These are phyloP conservation scores for Aspergillus intermedius DNA, from an alignment of 2,329 filamentous ascomycete species.

Conservation along the genomic window DNA sequence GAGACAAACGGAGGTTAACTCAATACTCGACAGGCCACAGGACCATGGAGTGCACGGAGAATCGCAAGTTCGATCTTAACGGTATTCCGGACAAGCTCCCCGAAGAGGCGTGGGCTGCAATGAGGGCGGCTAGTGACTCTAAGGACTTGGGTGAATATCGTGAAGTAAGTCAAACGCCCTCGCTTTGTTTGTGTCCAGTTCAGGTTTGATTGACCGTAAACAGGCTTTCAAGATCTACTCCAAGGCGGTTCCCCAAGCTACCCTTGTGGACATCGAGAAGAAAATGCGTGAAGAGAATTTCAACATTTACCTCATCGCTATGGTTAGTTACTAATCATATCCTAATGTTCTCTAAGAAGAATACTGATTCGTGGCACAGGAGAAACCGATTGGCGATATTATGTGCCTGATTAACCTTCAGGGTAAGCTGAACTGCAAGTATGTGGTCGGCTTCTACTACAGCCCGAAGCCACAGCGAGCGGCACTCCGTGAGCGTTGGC, in stretches of 20 bases:
- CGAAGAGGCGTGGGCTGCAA: constrained; percentile 45
- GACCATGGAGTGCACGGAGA: constrained; percentile 39
- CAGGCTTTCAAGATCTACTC: constrained; percentile 46
- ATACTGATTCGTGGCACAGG: constrained; percentile 21
- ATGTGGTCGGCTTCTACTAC: constrained; percentile 45
- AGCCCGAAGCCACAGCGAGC: constrained; percentile 42
- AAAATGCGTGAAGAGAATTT: constrained; percentile 44
- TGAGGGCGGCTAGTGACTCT: constrained; percentile 44
- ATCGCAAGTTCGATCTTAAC: constrained; percentile 39
- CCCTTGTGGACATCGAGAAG: constrained; percentile 45
- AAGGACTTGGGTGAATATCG: constrained; percentile 48
- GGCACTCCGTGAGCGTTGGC: constrained; percentile 45
- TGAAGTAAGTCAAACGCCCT: constrained; percentile 23
- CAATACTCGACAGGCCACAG: constrained; percentile 34
- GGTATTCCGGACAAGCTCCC: constrained; percentile 42
- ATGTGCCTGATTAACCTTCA: constrained; percentile 49
- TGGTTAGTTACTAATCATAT: constrained; percentile 26
- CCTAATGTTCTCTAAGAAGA: not conserved
- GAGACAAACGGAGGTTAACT: constrained; percentile 1
- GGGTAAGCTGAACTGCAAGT: constrained; percentile 47
- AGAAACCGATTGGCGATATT: constrained; percentile 35
- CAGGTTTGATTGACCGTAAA: constrained; percentile 5
- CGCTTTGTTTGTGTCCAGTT: not conserved
- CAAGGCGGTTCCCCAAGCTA: constrained; percentile 42
- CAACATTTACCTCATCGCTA: constrained; percentile 48